Base-by-base conservation (phyloP, 768 basidiomycete genomes). In the Fistulinella prunicolor region DNA sequence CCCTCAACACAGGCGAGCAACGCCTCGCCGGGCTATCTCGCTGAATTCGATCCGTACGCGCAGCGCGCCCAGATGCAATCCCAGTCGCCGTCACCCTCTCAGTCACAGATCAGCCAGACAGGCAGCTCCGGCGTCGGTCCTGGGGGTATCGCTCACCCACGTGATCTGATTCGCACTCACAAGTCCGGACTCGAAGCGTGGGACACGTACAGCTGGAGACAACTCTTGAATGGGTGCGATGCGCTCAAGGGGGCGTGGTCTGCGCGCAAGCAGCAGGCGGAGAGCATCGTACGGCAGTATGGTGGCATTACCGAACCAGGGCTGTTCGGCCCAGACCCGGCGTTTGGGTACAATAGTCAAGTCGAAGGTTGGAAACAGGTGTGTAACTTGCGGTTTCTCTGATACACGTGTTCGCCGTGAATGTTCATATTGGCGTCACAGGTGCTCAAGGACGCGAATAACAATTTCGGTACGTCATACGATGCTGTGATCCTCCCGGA, bases 161-260 rank as follows among this genome's bases (percentile, higher is more conserved):
- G 85, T 34, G 79, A 86, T 38, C 79, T 74, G 53, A 80, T 90
- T 46, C 81, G 80, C 38, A 64, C 66, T 3, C 78, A 89, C 63
- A 89, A 89, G 54, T 59, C 70, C 0, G 80, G 82, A 61, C 72
- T 91, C 22, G 89, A 89, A 54, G 69, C 76, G 7, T 89, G 87
- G 87, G 83, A 89, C 55, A 30, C 66, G 7, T 79, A 77, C 47
- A 68, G 83, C 12, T 89, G 87, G 87, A 88, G 83, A 63, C 85
- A 86, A 67, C 71, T 83, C 30, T 63, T 87, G 23, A 67, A 66
- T 49, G 58, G 77, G 0, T 86, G 89, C 49, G 85, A 89, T 44
- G 69, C 70, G 10, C 74, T 91, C 55, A 85, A 82, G 66, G 65
- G 68, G 20, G 76, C 83, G 1, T 91, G 89, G 89, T 78, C 77